Conservation (phyloP, 1,139 yeast genomes). For the Nakaseomyces glabratus region DNA sequence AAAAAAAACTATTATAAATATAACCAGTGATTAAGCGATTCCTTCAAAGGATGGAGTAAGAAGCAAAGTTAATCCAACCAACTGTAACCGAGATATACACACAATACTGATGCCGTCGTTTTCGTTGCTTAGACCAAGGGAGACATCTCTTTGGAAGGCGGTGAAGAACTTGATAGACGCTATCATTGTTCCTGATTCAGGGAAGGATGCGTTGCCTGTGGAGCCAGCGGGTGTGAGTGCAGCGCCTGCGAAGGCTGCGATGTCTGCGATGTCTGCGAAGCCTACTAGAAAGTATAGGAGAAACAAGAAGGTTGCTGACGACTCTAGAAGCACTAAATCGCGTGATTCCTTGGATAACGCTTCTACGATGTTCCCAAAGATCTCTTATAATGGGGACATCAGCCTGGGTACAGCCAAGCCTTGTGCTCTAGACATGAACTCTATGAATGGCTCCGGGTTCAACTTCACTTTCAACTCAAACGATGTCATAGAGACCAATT, state of each 20-base stretch:
- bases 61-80: too few species aligned
- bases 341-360: too few species aligned
- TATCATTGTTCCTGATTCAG: not conserved
- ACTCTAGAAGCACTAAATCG: too few species aligned
- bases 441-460: not conserved
- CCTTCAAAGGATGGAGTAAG: too few species aligned
- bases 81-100: too few species aligned
- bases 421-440: slow-evolving; percentile 1
- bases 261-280: not conserved
- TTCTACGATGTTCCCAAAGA: too few species aligned
- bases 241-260: too few species aligned
- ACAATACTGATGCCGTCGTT: slow-evolving; percentile 2
- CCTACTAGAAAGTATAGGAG: not conserved
- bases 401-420: slow-evolving; percentile 1
- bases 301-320: slow-evolving; percentile 4
- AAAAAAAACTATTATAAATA: too few species aligned
- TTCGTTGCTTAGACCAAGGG: slow-evolving; percentile 1
- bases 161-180: slow-evolving; percentile 1
- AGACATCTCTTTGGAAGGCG: slow-evolving; percentile 1
- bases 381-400: not conserved
- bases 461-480: not conserved
- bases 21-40: too few species aligned
- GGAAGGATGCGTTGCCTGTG: too few species aligned
- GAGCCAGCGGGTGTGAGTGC: too few species aligned
- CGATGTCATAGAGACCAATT: not conserved